Base-by-base conservation (phyloP, 495 filamentous ascomycete species). In the Penicillium fimorum region DNA sequence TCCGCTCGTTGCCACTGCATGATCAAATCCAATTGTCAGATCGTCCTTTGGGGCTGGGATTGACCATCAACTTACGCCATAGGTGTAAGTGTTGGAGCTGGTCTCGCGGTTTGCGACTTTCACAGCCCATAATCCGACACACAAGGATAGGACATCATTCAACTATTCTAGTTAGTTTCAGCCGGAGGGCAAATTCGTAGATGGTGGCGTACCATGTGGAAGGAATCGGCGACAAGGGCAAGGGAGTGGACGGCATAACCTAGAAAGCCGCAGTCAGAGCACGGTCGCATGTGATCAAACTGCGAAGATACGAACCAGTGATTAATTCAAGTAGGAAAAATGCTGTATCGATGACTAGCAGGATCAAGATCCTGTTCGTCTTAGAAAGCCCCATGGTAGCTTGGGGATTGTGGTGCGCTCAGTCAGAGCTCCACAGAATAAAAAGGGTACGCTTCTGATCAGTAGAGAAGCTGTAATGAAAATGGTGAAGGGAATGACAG, bases 81-180 rank as follows among this genome's bases (percentile, higher is more conserved):
- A 98, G 5, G 94, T 96, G 62, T 91, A 97, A 70, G 85, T 88
- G 58, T 91, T 90, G 12, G 91, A 94, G 17, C 80, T 90, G 15
- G 85, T 86, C 60, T 89, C 87, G 46, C 83, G 81, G 55, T 83
- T 82, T 35, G 91, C 90, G 45, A 96, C 88, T 50, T 88, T 91
- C 18, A 97, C 93, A 1, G 94, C 94, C 95, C 95, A 98, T 30
- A 97, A 69, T 44, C 94, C 94, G 50, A 98, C 94, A 46, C 85
- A 82, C 12, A 98, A 75, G 0, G 94, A 98, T 42, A 98, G 82
- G 55, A 98, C 91, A 84, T 98, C 94, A 71, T 98, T 98, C 24
- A 98, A 78, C 76, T 78, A 60, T 32, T 42, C 22, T 4, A 7
- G 59, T 70, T 40, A 71, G 56, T 22, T 30, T 10, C 10, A n/a